Evolutionary conservation across 1,284 basidiomycete genomes (phyloP).

Genomic region (Neotropicomus parvogracilis): DNA sequence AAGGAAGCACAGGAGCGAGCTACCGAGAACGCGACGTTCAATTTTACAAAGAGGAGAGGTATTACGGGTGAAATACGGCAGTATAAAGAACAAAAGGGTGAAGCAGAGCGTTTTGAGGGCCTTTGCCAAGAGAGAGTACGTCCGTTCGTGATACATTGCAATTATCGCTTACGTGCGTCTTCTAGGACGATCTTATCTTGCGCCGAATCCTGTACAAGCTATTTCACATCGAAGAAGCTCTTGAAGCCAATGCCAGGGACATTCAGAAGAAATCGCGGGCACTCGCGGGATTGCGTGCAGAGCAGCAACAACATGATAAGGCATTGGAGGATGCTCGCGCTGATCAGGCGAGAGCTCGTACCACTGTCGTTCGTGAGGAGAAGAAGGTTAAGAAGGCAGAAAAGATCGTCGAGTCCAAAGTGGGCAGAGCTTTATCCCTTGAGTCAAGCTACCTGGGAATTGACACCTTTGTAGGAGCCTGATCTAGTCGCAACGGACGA

Average conservation of each 20-base stretch:
- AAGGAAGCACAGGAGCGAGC: conserved; percentile 86
- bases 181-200: conserved; percentile 76
- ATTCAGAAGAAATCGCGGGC: conserved; percentile 73
- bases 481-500: conserved; percentile 79
- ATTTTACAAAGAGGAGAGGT: conserved; percentile 89
- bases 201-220: conserved; percentile 86
- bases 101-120: conserved; percentile 85
- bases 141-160: conserved; percentile 11
- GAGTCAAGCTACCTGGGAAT: background rate
- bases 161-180: conserved; percentile 6
- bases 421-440: conserved; percentile 29
- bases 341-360: conserved; percentile 77
- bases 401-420: conserved; percentile 81
- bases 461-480: conserved; percentile 57
- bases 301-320: conserved; percentile 68
- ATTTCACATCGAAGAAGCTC: conserved; percentile 84
- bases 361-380: conserved; percentile 71
- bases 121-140: conserved; percentile 70
- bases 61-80: conserved; percentile 96
- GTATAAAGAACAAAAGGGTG: conserved; percentile 95
- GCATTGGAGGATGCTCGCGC: conserved; percentile 73
- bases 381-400: conserved; percentile 78
- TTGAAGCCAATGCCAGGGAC: conserved; percentile 65
- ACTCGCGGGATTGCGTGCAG: conserved; percentile 61
- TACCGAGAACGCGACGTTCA: conserved; percentile 90